phyloP scores from a whole-genome alignment of 2,329 filamentous ascomycete genomes.

The Alternaria brassicicola region DNA sequence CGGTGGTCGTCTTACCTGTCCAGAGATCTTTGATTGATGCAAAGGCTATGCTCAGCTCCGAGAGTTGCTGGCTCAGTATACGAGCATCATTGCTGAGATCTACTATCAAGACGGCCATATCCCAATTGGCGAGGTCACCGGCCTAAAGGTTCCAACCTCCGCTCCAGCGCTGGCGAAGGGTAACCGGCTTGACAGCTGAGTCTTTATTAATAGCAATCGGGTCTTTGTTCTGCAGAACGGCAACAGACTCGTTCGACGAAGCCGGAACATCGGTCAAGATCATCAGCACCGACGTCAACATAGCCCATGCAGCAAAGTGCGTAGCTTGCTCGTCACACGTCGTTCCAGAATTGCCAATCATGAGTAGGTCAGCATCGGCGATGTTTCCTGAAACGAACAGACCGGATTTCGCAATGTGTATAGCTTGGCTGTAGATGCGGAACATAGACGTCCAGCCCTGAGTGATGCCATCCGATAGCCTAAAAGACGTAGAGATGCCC shows the following conservation, averaged over 20 bases:
- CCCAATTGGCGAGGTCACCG: conserved; percentile 28
- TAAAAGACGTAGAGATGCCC: conserved; percentile 27
- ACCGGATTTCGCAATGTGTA: conserved; percentile 27
- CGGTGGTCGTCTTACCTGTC: conserved; percentile 17
- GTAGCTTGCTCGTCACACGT: conserved; percentile 31
- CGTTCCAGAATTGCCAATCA: conserved; percentile 26
- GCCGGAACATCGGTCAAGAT: conserved; percentile 24
- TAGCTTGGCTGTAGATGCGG: conserved; percentile 30
- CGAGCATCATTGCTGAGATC: conserved; percentile 24
- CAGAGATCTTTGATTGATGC: conserved; percentile 29
- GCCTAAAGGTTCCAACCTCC: conserved; percentile 25
- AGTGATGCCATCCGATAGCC: conserved; percentile 25
- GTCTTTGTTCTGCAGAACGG: conserved; percentile 29
- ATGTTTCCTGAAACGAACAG: conserved; percentile 23
- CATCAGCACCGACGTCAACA: conserved; percentile 31
- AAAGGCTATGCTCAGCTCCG: conserved; percentile 20
- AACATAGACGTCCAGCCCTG: conserved; percentile 22
- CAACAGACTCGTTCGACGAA: conserved; percentile 17
- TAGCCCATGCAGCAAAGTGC: conserved; percentile 29
- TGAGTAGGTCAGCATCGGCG: conserved; percentile 28
- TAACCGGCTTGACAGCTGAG: conserved; percentile 26
- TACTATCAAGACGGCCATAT: conserved; percentile 26
- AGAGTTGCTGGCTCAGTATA: conserved; percentile 20
- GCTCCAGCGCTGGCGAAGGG: conserved; percentile 26
- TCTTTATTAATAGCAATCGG: conserved; percentile 29